A percentile compares a stretch with the other conserved stretches of the same genome.
phyloP scores from a whole-genome alignment of 345 rosid species.

The Trapa bicornis region DNA sequence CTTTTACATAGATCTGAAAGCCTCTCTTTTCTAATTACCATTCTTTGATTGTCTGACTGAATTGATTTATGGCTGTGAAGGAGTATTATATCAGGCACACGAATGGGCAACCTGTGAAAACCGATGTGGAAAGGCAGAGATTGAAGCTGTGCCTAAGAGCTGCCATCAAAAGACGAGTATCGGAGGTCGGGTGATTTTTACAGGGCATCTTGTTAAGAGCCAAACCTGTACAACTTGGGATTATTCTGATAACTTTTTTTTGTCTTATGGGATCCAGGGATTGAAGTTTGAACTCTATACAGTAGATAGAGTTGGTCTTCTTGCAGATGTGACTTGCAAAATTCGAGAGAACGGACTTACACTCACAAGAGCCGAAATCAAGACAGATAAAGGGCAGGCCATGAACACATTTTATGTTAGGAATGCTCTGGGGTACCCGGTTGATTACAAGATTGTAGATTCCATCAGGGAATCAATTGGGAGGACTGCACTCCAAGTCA shows the following conservation, averaged over 20 bases:
- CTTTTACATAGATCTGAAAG: neutral
- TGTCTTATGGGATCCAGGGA: conserved; percentile 38
- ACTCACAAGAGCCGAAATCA: conserved; percentile 75
- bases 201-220: too few relatives aligned
- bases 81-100: conserved; percentile 75
- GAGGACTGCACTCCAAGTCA: conserved; percentile 71
- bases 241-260: neutral
- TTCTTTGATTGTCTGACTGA: neutral
- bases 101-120: conserved; percentile 78
- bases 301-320: conserved; percentile 71
- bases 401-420: conserved; percentile 54
- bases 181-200: conserved; percentile 39
- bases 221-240: neutral
- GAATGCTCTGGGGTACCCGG: conserved; percentile 58
- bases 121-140: conserved; percentile 65
- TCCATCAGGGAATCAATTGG: conserved; percentile 59
- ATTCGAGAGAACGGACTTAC: conserved; percentile 78
- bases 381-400: conserved; percentile 71
- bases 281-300: conserved; percentile 82
- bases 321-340: conserved; percentile 72
- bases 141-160: conserved; percentile 85
- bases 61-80: conserved; percentile 17
- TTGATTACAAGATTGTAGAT: conserved; percentile 58
- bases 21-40: too few relatives aligned
- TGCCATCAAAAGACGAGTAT: conserved; percentile 82